Evolutionary conservation across 176 grass and related monocot genomes (phyloP).

Genomic region (Typha latifolia): DNA sequence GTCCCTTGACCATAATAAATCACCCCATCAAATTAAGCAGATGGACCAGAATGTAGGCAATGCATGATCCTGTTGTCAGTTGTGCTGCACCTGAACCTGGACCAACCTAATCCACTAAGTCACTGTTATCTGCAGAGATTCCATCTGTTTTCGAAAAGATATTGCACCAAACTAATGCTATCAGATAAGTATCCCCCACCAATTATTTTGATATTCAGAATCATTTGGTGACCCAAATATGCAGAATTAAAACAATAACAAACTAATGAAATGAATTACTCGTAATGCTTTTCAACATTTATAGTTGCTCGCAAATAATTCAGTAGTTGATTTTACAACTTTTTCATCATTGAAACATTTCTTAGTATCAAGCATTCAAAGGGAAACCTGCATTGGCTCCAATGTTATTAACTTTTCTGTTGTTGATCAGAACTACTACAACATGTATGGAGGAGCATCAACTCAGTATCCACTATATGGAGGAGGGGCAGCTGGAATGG

Average conservation of each 20-base stretch:
- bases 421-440: conserved; percentile 70
- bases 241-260: no score
- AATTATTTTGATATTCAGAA: no score
- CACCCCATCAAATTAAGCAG: not conserved
- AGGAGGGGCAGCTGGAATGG: conserved; percentile 67
- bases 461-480: conserved; percentile 88
- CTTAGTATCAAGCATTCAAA: no score
- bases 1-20: conserved; percentile 12
- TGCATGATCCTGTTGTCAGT: conserved; percentile 17
- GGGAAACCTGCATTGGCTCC: not conserved
- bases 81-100: conserved; percentile 5
- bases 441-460: conserved; percentile 52
- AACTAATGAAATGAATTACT: no score
- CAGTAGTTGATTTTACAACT: no score
- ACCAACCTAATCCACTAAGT: not conserved
- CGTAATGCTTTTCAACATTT: no score
- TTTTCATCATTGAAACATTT: no score
- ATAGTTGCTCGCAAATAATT: no score
- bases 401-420: not conserved
- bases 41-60: conserved; percentile 20
- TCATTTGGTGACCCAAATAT: no score
- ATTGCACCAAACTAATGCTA: not conserved
- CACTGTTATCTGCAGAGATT: conserved; percentile 3
- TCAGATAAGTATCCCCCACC: not conserved
- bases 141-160: not conserved